A percentile compares a stretch with the other conserved stretches of the same genome.
phyloP scores from a whole-genome alignment of 163 green algal genomes.

The Chlorella variabilis region DNA sequence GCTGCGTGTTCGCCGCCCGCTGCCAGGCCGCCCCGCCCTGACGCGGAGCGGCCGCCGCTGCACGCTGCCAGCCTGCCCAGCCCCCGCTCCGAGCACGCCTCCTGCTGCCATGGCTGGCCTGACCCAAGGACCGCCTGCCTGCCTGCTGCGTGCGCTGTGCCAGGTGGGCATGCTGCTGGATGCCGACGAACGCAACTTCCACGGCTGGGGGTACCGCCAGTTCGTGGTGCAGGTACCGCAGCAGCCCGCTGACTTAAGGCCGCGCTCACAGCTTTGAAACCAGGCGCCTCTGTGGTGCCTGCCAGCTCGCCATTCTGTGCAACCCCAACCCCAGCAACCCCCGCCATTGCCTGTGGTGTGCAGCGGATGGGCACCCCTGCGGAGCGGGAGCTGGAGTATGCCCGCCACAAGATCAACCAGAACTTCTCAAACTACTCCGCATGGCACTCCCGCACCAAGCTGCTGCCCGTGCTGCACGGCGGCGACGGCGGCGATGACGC shows the following conservation, averaged over 20 bases:
- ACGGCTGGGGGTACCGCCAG: conserved; percentile 92
- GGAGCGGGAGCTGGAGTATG: conserved; percentile 80
- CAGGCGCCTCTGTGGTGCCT: background rate
- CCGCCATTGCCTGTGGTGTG: too few species aligned
- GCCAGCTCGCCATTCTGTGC: conserved; percentile 16
- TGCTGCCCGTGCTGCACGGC: conserved; percentile 69
- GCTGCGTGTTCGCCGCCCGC: too few species aligned
- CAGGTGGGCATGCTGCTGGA: conserved; percentile 32
- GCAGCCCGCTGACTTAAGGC: too few species aligned
- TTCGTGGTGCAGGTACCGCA: conserved; percentile 61
- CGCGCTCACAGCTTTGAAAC: background rate
- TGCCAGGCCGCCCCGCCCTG: too few species aligned
- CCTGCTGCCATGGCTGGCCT: too few species aligned
- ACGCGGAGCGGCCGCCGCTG: too few species aligned
- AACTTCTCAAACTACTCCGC: conserved; percentile 99
- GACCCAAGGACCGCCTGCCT: too few species aligned
- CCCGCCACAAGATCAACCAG: conserved; percentile 76
- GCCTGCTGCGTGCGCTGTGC: too few species aligned
- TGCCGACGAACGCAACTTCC: conserved; percentile 95
- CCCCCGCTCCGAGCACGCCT: too few species aligned
- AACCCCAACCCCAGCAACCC: too few species aligned
- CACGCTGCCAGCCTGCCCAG: too few species aligned
- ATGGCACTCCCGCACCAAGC: conserved; percentile 91
- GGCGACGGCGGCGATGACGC: background rate
- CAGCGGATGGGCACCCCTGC: conserved; percentile 44